phyloP scores from a whole-genome alignment of 768 basidiomycete genomes.

The Leccinum disarticulatum region DNA sequence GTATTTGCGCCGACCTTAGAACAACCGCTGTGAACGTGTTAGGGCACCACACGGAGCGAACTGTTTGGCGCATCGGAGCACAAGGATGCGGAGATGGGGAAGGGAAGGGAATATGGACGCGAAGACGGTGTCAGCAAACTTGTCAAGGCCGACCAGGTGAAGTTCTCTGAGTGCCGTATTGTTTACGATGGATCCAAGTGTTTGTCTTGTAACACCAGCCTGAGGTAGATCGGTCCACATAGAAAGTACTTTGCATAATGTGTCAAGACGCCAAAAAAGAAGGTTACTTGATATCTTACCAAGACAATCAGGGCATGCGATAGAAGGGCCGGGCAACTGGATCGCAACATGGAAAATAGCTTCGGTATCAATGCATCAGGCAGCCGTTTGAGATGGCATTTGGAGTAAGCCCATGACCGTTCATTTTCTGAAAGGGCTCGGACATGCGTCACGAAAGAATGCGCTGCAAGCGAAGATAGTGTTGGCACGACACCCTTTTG shows the following conservation, averaged over 20 bases:
- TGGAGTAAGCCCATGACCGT: slow-evolving; percentile 40
- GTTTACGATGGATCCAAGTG: slow-evolving; percentile 44
- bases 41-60: slow-evolving; percentile 14
- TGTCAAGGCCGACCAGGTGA: slow-evolving; percentile 50
- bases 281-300: slow-evolving; percentile 34
- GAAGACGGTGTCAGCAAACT: slow-evolving; percentile 52
- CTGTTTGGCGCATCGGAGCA: slow-evolving; percentile 48
- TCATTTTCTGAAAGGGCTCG: slow-evolving; percentile 39
- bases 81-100: slow-evolving; percentile 44
- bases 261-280: not conserved
- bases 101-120: slow-evolving; percentile 49
- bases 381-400: slow-evolving; percentile 36
- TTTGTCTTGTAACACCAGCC: slow-evolving; percentile 52
- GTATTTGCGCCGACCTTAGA: slow-evolving; percentile 54
- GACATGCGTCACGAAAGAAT: slow-evolving; percentile 50
- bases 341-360: slow-evolving; percentile 51
- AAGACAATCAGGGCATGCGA: slow-evolving; percentile 48
- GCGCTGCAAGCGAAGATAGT: slow-evolving; percentile 50
- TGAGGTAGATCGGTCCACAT: slow-evolving; percentile 53
- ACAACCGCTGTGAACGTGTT: slow-evolving; percentile 48
- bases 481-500: slow-evolving; percentile 37
- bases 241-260: slow-evolving; percentile 54
- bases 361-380: slow-evolving; percentile 38
- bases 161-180: slow-evolving; percentile 42
- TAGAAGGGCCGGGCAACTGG: slow-evolving; percentile 39